Evolutionary conservation across 2,329 filamentous ascomycete genomes (phyloP), one percentile per base, ranked within the genome.

Genomic region (Lasiodiplodia citricola): DNA sequence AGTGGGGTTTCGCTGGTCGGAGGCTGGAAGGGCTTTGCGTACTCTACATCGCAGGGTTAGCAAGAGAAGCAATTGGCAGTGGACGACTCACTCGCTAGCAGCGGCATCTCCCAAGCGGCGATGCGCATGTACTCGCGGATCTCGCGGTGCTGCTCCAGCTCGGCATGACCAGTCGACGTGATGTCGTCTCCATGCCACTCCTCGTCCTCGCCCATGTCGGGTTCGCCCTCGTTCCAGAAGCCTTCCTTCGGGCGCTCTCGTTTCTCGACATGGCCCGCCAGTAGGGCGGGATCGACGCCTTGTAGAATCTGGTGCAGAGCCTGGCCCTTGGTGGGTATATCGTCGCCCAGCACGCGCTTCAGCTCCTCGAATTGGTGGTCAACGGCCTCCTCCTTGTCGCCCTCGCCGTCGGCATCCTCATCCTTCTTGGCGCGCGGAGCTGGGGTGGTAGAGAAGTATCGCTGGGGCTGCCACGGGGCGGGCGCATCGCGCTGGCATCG

Each of bases 41-140:
- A 87, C 78, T 95, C 93, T 97, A 76, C 62, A 14, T 16, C 14
- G 63, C 69, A 14, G 47, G 6, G 16, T 70, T 38, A 58, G 31
- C 25, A 18, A 35, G 23, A 16, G 8, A 50, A 18, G 21, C 14
- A 6, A 35, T 2, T 25, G 28, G 31, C 44, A 41, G 13, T 68
- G n/a, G 65, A 16, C 13, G 23, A 25, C 92, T 80, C 87, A 97
- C 94, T 92, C 69, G 90, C 89, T 70, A 99, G 84, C 71, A 97
- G 83, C 11, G 96, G 96, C 91, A 99, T 92, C 81, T 99, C 96
- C 94, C 96, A 99, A 28, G 94, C 93, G 57, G 92, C 90, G 73
- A 97, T 85, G 65, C 96, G 88, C 58, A 92, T 90, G 79, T 97
- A 97, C 75, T 97, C 90, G 83, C 96, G 88, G 78, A 95, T 86